Evolutionary conservation across 1,284 basidiomycete genomes (phyloP), one percentile per base, ranked within the genome.

Genomic region (Rhodotorula sp.): DNA sequence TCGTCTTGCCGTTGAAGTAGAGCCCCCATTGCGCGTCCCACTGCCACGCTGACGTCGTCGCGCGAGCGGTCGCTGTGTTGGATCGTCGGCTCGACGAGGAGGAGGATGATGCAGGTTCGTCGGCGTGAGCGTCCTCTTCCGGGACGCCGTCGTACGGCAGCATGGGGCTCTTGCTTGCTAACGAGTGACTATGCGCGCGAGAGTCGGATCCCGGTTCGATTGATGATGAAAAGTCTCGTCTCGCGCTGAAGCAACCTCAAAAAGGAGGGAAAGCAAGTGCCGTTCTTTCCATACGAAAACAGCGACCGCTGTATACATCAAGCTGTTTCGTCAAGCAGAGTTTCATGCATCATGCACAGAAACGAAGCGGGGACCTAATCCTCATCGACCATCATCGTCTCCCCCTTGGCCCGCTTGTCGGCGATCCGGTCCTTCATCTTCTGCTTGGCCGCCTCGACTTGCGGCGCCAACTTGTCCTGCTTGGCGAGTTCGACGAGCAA

Each of bases 401-500:
- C 52, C 3, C 66, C 70, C 62, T 64, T 64, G 8, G 26, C 29
- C 58, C 43, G 31, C 58, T 47, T 26, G 26, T 68, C 70, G 21
- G 67, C 70, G 18, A 70, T 23, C 46, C 62, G 54, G 34, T 80
- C 80, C 69, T 78, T 77, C 78, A 81, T 81, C 73, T 79, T 80
- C 70, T 80, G 78, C 70, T 79, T 80, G 4, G 82, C 81, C 3
- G 63, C 72, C 29, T 78, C 78, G 46, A 81, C 68, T 52, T 84
- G 69, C 87, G 82, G 73, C 81, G 85, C 72, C 23, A 80, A 70
- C 65, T 79, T 67, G 1, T 87, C 89, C 7, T 85, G 85, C 78
- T 89, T 89, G 29, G 90, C 90, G 56, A 92, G 84, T 31, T 87
- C 87, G 47, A 87, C 80, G 21, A 91, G 82, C 29, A 93, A 81